A percentile compares a stretch with the other conserved stretches of the same genome.
Conservation (phyloP, 306 rosid species). For the Parietaria judaica region DNA sequence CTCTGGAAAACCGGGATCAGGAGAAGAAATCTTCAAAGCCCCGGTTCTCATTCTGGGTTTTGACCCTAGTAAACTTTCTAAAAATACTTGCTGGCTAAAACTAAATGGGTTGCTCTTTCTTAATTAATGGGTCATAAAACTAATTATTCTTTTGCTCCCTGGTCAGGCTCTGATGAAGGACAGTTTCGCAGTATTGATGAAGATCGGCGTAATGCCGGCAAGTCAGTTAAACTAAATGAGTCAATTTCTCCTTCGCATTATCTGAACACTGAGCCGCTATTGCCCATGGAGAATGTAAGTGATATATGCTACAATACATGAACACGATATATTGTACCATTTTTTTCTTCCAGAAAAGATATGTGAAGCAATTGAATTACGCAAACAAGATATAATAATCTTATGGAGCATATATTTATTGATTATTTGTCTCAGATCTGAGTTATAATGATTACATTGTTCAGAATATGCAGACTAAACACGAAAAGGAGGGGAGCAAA, state of each 20-base stretch:
- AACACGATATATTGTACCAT: not conserved
- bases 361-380: not conserved
- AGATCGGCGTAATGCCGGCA: slow-evolving; percentile 3
- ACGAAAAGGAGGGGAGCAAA: not conserved
- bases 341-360: not conserved
- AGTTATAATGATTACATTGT: slow-evolving; percentile 2
- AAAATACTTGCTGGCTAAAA: not conserved
- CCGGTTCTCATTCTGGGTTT: too few species aligned
- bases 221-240: slow-evolving; percentile 2
- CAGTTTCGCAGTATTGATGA: not conserved
- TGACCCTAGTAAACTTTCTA: not conserved
- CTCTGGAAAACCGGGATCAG: too few species aligned
- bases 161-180: slow-evolving; percentile 11
- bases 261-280: not conserved
- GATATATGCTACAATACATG: not conserved
- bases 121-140: not conserved
- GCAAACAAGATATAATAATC: not conserved
- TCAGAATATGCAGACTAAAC: slow-evolving; percentile 8
- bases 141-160: slow-evolving; percentile 2
- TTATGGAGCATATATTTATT: too few species aligned
- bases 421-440: not conserved
- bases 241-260: slow-evolving; percentile 7
- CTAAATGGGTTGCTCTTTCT: not conserved
- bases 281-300: slow-evolving; percentile 4
- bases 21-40: too few species aligned